Evolutionary conservation across 495 filamentous ascomycete species (phyloP), one percentile per base, ranked within the genome.

Genomic region (Xylona heveae): DNA sequence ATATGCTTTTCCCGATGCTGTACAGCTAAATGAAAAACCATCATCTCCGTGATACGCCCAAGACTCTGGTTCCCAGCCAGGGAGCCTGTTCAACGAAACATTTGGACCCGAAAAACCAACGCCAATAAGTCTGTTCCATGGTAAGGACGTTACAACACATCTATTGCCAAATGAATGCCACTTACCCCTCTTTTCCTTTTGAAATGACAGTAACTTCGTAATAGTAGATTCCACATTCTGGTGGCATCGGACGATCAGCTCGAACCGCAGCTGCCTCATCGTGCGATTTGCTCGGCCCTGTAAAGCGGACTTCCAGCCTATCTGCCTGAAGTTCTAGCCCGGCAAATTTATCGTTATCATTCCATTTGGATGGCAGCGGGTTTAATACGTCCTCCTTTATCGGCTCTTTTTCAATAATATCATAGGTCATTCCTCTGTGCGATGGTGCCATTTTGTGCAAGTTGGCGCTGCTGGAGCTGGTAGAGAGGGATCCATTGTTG

Each of bases 21-120:
- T 64, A 14, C 74, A 69, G 28, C 74, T 68, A 44, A 90, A 99
- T 26, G 70, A 70, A 40, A 84, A 71, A 19, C 88, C 88, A 50
- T 99, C 88, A 48, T 99, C 90, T 16, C 88, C 84, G 45, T 99
- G 88, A 46, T 92, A 99, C 22, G 79, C 88, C 81, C 81, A 99
- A 1, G 83, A 93, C 25, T 93, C 82, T 14, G 71, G 69, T 45
- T 99, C 88, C 88, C 85, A 95, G 15, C 88, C 88, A 0, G 85
- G 83, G 19, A 92, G 64, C 41, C 82, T 61, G 38, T 74, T 70
- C n/a, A 93, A 61, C 0, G 70, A 64, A 7, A 79, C 80, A 33
- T 68, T 76, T 34, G 62, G 60, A 19, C 65, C 66, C 2, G 76
- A 79, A 48, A 99, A 93, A 6, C 88, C 88, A 38, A 99, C 71